Base-by-base conservation (phyloP, 768 basidiomycete species). In the Gloeopeniophorella convolvens region DNA sequence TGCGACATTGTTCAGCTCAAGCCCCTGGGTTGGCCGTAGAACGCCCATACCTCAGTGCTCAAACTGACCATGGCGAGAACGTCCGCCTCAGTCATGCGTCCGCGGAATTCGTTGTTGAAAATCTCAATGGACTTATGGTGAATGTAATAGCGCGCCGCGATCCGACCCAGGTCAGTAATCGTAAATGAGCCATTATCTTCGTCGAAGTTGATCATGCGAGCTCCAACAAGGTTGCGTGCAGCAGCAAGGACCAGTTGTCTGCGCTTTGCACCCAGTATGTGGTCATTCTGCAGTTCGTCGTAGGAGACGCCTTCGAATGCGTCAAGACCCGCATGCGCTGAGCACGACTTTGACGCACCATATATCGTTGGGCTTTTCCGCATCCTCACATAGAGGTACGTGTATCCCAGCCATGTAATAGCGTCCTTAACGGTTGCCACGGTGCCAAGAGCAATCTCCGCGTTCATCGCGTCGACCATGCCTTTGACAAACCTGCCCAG, bases 81-180 rank as follows among this genome's bases (percentile, higher is more conserved):
- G 66, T 97, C 93, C 2, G 94, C 96, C 67, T 97, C 95, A 2
- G 85, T 78, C 94, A 98, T 96, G 49, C 70, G 79, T 1, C 81
- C 76, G 42, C 80, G 74, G 67, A 98, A 89, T 51, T 77, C 67
- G 54, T 76, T 67, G 66, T 86, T 89, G 73, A 95, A 98, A 5
- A 88, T 78, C 65, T 90, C 89, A 30, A 98, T 83, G 4, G 89
- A 92, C 36, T 78, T 69, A 64, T 90, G 70, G 16, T 86, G 80
- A 62, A 99, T 87, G 67, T 98, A 99, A 66, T 96, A 99, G 67
- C 88, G 94, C 4, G 95, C 91, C 0, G 96, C 93, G 59, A 98
- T 94, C 56, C 92, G 74, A n/a, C 96, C 96, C 2, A 95, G 68
- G 56, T 96, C 94, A n/a, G 87, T 90, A 57, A 85, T 80, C 2